Evolutionary conservation across 331 rosid genomes (phyloP), one percentile per base, ranked within the genome.

Genomic region (Malus hybrid): DNA sequence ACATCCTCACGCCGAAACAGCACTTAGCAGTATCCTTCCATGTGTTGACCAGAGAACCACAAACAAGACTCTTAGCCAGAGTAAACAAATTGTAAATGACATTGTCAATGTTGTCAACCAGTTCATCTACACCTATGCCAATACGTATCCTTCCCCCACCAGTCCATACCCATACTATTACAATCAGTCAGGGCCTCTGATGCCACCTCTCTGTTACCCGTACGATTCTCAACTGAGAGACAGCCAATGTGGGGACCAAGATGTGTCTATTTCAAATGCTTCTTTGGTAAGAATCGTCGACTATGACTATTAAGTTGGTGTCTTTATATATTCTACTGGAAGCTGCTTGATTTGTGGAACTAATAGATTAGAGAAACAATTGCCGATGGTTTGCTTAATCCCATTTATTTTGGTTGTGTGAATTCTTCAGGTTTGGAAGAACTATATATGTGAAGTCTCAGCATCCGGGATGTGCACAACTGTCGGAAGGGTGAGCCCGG

Each of bases 11-110:
- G 85, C 96, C 36, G 96, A 89, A 83, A 89, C 96, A 24, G 93
- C 97, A 67, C 98, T 91, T 65, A 86, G 96, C 86, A 80, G 85
- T 70, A 81, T 95, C 78, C 97, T 95, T 76, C 99, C 99, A 6
- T 95, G 99, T 50, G 97, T 95, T 74, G 97, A 95, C 79, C 97
- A 84, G 83, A 84, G 80, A 76, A 95, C 99, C 66, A 95, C 98
- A 63, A 89, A 88, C 82, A 83, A 83, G 80, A 89, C 97, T 13
- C 90, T 93, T 15, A 75, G 73, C 55, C 98, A 90, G 87, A 93
- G 98, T 78, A 91, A 93, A 80, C 82, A 79, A 81, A 86, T 88
- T 27, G 79, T 89, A 80, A 85, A 66, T 56, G 87, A 90, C 77
- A 88, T 95, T 74, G 97, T 87, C 27, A 83, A 1, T 31, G 90